Conservation (phyloP, 169 alveolate genomes). For the Eimeria necatrix region DNA sequence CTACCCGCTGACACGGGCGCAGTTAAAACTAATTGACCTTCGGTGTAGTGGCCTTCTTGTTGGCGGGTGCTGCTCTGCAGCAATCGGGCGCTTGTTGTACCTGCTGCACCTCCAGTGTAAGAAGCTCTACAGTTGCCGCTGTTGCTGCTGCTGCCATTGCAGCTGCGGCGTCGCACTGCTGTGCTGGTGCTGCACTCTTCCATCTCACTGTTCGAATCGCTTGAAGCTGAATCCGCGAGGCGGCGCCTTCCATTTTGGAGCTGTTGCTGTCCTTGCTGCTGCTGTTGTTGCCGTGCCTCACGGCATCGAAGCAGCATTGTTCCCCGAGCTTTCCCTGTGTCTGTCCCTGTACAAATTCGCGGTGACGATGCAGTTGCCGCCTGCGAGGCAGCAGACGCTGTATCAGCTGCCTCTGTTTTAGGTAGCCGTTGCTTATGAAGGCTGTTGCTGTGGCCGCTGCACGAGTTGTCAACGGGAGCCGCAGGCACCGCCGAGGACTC, state of each 20-base stretch:
- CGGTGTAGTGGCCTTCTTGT: background rate
- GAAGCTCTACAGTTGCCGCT: background rate
- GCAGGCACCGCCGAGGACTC: background rate
- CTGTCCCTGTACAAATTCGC: background rate
- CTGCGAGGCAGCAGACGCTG: background rate
- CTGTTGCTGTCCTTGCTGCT: constrained; percentile 4
- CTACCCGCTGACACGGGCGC: background rate
- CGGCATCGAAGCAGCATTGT: constrained; percentile 28
- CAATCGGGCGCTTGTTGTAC: background rate
- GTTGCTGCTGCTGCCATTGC: constrained; percentile 26
- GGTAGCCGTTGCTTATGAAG: background rate
- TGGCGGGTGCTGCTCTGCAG: background rate
- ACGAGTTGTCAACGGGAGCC: background rate
- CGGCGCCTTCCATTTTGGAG: constrained; percentile 3
- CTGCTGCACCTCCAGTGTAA: background rate
- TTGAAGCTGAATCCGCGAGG: background rate
- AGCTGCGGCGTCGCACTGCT: constrained; percentile 4
- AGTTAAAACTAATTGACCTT: background rate
- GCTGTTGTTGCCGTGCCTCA: background rate
- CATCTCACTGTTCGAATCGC: constrained; percentile 2
- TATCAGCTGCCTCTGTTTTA: background rate
- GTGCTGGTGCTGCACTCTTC: background rate
- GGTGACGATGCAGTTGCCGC: background rate
- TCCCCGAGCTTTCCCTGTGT: background rate
- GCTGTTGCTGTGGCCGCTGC: background rate